Evolutionary conservation across 2,329 filamentous ascomycete genomes (phyloP), one percentile per base, ranked within the genome.

Genomic region (Thermothelomyces thermophilus): DNA sequence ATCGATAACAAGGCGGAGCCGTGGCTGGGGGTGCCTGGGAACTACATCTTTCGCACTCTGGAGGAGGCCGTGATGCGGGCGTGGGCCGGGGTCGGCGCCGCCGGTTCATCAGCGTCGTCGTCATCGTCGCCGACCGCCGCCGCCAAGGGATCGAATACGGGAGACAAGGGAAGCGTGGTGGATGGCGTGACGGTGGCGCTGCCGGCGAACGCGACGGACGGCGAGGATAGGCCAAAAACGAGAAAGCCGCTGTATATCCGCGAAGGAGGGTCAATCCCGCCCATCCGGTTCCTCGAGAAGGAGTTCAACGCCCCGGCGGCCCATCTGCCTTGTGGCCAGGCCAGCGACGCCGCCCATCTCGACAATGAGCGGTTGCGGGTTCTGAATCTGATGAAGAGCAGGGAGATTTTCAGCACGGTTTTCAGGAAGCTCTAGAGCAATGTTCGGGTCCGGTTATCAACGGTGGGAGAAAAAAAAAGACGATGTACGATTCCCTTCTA

Each of bases 1-100:
- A 90, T 98, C 57, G 90, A 95, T 57, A 93, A 96, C 63, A 85
- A 87, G 68, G 91, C 93, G 0, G 93, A 98, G 63, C 90, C 93
- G 0, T 98, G 93, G 93, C 80, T 98, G 0, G 91, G 93, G 13
- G 89, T 96, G 60, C 90, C 89, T 3, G 82, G 83, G 42, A 96
- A 95, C 58, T 82, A 90, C 57, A 90, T 97, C 51, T 98, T 96
- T 68, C 81, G 84, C 55, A 94, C 89, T 0, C 77, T 98, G 0
- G 90, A 95, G 58, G 77, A 83, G 52, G 93, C 90, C 1, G 85
- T 97, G 44, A 80, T 90, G 61, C 80, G 86, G 39, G 89, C 86
- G 0, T 98, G 93, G 93, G 82, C 82, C 0, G 46, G 43, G 2
- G 19, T 26, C 10, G 11, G 33, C 13, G 33, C 33, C 6, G 40